Evolutionary conservation across 1,284 basidiomycete genomes (phyloP), one percentile per base, ranked within the genome.

Genomic region (Farysia itapuensis): DNA sequence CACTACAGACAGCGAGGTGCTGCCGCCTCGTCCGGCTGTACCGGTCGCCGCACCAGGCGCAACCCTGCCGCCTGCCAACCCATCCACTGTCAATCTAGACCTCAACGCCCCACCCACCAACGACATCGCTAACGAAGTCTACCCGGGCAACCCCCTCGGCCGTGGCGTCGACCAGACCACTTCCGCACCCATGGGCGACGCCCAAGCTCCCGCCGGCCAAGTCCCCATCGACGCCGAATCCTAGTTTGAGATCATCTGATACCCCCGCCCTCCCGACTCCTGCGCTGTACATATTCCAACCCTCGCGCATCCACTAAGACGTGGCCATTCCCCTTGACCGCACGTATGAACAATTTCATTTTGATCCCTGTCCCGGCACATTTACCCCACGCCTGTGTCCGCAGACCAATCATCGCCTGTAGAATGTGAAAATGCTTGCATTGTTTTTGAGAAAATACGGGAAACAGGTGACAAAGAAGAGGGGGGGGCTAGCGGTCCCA

Each of bases 161-260:
- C 48, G 59, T 2, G 52, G 42, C 1, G 45, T 35, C 2, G 59
- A 63, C 22, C 38, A 24, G 5, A 24, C 44, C 33, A 50, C 49
- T 20, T 35, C 44, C 0, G 47, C 42, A n/a, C 45, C 59, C 14
- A 57, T 63, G 59, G 59, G 59, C 11, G 24, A 33, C 31, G 50
- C 59, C 18, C 53, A 41, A 4, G 43, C 49, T 3, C 59, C 59
- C 4, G 37, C 59, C 15, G 33, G 35, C 34, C 59, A 49, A 15
- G 30, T 36, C 1, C 59, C 59, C 9, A 58, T 53, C 40, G 59
- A 63, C 32, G 59, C 59, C 32, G 44, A 57, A 14, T 61, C 56
- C 11, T 59, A 40, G 13, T 8, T 31, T 18, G 19, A 16, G 11
- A 11, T 28, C 26, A 28, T 28, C n/a, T 28, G 11, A 28, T 18